Conservation (phyloP, 345 rosid species). For the Linum tenue region DNA sequence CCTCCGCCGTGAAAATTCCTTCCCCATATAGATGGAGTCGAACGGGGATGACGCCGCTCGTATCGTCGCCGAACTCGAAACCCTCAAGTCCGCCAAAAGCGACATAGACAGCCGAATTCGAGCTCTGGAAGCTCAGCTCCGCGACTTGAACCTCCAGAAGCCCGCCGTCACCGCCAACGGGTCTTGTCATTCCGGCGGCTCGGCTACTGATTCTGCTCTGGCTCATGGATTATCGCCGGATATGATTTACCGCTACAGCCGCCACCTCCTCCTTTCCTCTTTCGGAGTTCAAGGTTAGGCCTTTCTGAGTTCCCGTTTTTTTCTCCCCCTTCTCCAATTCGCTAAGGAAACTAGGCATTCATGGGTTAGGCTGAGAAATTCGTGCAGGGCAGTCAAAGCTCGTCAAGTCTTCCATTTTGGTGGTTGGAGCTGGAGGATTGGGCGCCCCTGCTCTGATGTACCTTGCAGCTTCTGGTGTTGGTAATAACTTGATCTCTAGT, state of each 20-base stretch:
- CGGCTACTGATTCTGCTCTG: conserved; percentile 22
- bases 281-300: conserved; percentile 73
- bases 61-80: conserved; percentile 11
- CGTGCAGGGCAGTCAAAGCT: conserved; percentile 65
- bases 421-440: conserved; percentile 93
- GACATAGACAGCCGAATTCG: conserved; percentile 57
- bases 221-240: conserved; percentile 54
- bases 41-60: conserved; percentile 8
- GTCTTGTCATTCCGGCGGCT: conserved; percentile 16
- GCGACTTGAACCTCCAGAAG: conserved; percentile 16
- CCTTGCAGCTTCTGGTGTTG: conserved; percentile 91
- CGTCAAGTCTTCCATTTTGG: conserved; percentile 65
- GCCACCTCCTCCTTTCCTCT: conserved; percentile 80
- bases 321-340: background rate
- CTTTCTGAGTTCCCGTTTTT: background rate
- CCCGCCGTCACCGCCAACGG: conserved; percentile 25
- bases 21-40: conserved; percentile 5
- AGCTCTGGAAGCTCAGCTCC: conserved; percentile 59
- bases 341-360: background rate
- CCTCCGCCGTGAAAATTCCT: no score
- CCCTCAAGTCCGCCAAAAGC: conserved; percentile 35
- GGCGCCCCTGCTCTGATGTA: conserved; percentile 85
- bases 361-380: background rate
- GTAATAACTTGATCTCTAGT: conserved; percentile 27
- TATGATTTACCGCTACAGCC: conserved; percentile 79